Evolutionary conservation across 768 basidiomycete species (phyloP).

Genomic region (Hypholoma sublateritium): DNA sequence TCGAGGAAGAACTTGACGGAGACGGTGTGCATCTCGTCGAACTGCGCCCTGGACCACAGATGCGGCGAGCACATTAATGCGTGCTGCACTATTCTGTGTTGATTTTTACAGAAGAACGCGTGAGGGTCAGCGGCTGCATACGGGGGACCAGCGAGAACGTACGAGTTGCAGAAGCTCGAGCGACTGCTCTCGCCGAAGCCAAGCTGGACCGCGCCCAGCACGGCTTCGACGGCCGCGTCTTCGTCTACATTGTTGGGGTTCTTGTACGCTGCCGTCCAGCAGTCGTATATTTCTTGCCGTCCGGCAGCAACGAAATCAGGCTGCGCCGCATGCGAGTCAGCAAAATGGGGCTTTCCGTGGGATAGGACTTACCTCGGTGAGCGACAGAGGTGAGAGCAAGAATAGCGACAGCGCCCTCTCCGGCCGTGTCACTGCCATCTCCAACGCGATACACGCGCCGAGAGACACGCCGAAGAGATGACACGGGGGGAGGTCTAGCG

Average conservation of each 20-base stretch:
- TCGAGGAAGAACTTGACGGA: conserved; percentile 33
- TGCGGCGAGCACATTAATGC: conserved; percentile 20
- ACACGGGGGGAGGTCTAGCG: conserved; percentile 33
- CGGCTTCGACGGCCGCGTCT: conserved; percentile 23
- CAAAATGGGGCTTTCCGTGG: neutral
- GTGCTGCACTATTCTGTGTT: conserved; percentile 22
- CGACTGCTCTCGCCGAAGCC: conserved; percentile 26
- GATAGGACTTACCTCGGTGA: conserved; percentile 24
- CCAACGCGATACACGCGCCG: conserved; percentile 33
- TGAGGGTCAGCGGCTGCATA: neutral
- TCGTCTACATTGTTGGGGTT: conserved; percentile 21
- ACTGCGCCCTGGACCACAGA: conserved; percentile 24
- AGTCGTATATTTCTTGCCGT: conserved; percentile 33
- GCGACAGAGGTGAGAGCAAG: conserved; percentile 34
- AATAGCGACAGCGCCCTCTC: conserved; percentile 34
- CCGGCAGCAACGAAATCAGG: conserved; percentile 32
- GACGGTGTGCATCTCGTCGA: conserved; percentile 30
- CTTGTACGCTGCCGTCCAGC: conserved; percentile 26
- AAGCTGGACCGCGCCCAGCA: conserved; percentile 30
- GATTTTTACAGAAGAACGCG: neutral
- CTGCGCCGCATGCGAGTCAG: conserved; percentile 11
- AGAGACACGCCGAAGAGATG: conserved; percentile 38
- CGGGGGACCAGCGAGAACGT: conserved; percentile 1
- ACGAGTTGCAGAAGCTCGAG: conserved; percentile 24
- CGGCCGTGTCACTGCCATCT: conserved; percentile 31